Percentiles rank a stretch among this genome's conserved stretches.
Evolutionary conservation across 306 rosid genomes (phyloP).

Genomic region (Cicer judaicum): DNA sequence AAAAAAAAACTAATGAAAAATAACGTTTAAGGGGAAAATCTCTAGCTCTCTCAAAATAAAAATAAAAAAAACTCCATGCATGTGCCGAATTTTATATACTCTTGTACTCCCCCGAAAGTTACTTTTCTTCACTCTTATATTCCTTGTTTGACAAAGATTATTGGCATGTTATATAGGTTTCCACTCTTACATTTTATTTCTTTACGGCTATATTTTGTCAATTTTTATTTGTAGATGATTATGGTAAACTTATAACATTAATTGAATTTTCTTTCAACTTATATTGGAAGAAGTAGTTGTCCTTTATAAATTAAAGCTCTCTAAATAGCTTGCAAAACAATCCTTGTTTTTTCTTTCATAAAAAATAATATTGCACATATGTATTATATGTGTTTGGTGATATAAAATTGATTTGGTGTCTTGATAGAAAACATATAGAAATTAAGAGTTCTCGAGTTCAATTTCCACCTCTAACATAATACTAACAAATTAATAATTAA

Average conservation of each 20-base stretch:
- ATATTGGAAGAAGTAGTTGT: not conserved
- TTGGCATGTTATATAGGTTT: not conserved
- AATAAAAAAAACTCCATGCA: too few relatives aligned
- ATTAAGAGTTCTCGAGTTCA: too few relatives aligned
- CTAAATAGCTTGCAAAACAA: constrained; percentile 1
- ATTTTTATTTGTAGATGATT: not conserved
- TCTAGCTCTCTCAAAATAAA: too few relatives aligned
- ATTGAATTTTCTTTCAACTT: not conserved
- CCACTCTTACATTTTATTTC: not conserved
- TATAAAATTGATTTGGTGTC: too few relatives aligned
- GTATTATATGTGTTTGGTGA: not conserved
- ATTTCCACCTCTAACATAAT: too few relatives aligned
- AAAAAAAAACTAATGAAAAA: too few relatives aligned
- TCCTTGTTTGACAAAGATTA: constrained; percentile 16
- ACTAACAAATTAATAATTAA: too few relatives aligned
- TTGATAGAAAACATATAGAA: too few relatives aligned
- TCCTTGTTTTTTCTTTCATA: not conserved
- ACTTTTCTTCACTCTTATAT: not conserved
- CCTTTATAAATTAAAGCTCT: not conserved
- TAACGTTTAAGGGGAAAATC: too few relatives aligned
- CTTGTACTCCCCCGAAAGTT: too few relatives aligned
- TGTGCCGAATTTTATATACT: too few relatives aligned
- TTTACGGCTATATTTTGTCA: not conserved
- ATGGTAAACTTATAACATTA: not conserved
- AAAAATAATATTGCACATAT: not conserved